phyloP scores from a whole-genome alignment of 805 yeast genomes.

The Lachancea sp. region DNA sequence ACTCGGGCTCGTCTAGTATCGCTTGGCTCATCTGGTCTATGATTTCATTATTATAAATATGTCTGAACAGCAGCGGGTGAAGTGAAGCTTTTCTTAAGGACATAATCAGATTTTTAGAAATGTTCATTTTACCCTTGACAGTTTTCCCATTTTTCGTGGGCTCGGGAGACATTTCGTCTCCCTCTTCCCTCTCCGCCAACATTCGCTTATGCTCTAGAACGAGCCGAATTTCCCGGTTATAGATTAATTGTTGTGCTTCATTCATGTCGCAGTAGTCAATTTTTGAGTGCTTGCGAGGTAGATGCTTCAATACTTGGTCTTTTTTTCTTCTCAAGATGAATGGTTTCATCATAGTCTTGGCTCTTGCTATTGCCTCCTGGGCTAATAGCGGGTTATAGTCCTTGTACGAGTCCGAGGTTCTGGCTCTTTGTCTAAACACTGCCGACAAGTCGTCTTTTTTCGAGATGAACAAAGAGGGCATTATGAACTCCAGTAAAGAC shows the following conservation, averaged over 20 bases:
- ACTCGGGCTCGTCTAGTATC: conserved; percentile 76
- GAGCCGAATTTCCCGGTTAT: conserved; percentile 48
- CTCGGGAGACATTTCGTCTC: conserved; percentile 20
- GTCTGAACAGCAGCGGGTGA: conserved; percentile 83
- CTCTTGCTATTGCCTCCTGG: conserved; percentile 85
- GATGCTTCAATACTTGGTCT: conserved; percentile 82
- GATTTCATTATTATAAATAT: conserved; percentile 47
- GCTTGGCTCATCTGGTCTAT: conserved; percentile 64
- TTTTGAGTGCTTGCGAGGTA: conserved; percentile 68
- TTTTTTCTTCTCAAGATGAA: conserved; percentile 89
- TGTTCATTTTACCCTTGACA: conserved; percentile 31
- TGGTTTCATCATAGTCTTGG: conserved; percentile 98
- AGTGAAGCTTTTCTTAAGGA: conserved; percentile 83
- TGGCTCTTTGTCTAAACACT: conserved; percentile 82
- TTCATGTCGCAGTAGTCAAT: conserved; percentile 62
- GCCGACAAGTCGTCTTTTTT: conserved; percentile 76
- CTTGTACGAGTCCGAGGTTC: conserved; percentile 49
- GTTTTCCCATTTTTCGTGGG: conserved; percentile 13
- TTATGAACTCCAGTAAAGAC: conserved; percentile 82
- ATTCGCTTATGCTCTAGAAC: conserved; percentile 34
- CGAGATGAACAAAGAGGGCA: conserved; percentile 75
- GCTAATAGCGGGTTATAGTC: conserved; percentile 75
- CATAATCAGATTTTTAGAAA: conserved; percentile 69
- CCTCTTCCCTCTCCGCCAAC: conserved; percentile 22
- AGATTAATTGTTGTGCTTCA: conserved; percentile 48